Percentiles rank a stretch among this genome's conserved stretches.
phyloP scores from a whole-genome alignment of 1,139 yeast genomes.

The Blastobotrys ciferrii region DNA sequence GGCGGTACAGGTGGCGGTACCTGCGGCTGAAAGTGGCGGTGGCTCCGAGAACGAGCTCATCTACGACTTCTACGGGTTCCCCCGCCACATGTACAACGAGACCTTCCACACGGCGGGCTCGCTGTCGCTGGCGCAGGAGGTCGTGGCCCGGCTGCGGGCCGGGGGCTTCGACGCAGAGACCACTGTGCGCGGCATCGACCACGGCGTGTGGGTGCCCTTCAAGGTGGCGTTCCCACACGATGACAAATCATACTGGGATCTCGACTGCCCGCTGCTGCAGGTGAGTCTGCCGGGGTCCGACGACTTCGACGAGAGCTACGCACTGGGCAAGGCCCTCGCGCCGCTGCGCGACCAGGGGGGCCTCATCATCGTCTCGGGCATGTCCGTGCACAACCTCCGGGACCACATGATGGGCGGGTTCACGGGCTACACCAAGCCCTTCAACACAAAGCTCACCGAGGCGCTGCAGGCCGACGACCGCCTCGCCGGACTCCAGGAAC shows the following conservation, averaged over 20 bases:
- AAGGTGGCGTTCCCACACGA: conserved; percentile 62
- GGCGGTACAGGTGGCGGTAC: conserved; percentile 45
- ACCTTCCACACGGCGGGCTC: conserved; percentile 54
- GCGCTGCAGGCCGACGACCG: conserved; percentile 38
- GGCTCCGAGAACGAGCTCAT: conserved; percentile 43
- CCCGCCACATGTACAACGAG: conserved; percentile 58
- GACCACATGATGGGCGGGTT: conserved; percentile 43
- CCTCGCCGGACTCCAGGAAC: conserved; percentile 39
- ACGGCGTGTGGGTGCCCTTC: conserved; percentile 80
- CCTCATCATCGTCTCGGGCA: conserved; percentile 62
- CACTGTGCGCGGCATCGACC: conserved; percentile 65
- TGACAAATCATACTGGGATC: conserved; percentile 34
- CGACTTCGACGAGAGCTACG: conserved; percentile 47
- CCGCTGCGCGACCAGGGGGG: conserved; percentile 51
- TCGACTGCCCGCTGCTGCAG: conserved; percentile 56
- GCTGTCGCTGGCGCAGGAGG: conserved; percentile 43
- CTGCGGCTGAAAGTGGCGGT: conserved; percentile 41
- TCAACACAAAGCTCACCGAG: conserved; percentile 46
- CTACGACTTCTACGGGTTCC: conserved; percentile 76
- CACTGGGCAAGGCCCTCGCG: conserved; percentile 55
- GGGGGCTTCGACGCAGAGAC: conserved; percentile 48
- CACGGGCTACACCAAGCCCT: conserved; percentile 51
- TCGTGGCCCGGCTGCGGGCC: conserved; percentile 43
- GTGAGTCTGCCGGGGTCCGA: conserved; percentile 52
- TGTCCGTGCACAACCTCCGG: conserved; percentile 72